Evolutionary conservation across 2,329 filamentous ascomycete species (phyloP), one percentile per base, ranked within the genome.

Genomic region (Monilinia polystroma): DNA sequence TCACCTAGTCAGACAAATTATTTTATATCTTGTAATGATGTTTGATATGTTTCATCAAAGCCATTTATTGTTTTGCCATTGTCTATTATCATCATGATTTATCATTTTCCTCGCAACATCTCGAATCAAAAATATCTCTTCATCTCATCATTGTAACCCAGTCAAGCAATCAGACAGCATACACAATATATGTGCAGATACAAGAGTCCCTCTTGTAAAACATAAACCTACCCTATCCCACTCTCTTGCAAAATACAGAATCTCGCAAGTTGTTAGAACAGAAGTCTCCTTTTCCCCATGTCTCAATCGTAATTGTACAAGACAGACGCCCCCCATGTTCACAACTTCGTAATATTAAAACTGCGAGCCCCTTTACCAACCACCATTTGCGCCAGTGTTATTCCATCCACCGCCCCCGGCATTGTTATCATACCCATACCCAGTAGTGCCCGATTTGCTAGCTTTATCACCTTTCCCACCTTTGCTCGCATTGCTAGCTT

Each of bases 391-490:
- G 8, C 58, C 45, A 38, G 58, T 51, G 14, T 38, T 49, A 38
- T 51, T 60, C 58, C 58, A 60, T 51, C 45, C 58, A 51, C 43
- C 35, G 16, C 57, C 43, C 1, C 58, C n/a, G 11, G 45, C 20
- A 38, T 38, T 51, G 0, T 60, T 60, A 26, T 51, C 45, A 60
- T 26, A 38, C 4, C 58, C 45, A 60, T 26, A 38, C 14, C 58
- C 58, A 10, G 29, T 51, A 51, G 35, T 38, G 10, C 20, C 45
- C n/a, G 45, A 51, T 38, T 51, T 60, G 5, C 12, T 32, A 4
- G 26, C 32, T 32, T 60, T 60, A 20, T 3, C 52, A n/a, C 8
- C 20, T 29, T 59, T 58, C 16, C 53, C 63, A 16, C n/a, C 53
- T 29, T 49, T 47, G 38, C 43, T 51, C 11, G 14, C 63, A 18